These are phyloP conservation scores for Farysia itapuensis DNA, from an alignment of 1,284 basidiomycete species.

Conservation along the genomic window DNA sequence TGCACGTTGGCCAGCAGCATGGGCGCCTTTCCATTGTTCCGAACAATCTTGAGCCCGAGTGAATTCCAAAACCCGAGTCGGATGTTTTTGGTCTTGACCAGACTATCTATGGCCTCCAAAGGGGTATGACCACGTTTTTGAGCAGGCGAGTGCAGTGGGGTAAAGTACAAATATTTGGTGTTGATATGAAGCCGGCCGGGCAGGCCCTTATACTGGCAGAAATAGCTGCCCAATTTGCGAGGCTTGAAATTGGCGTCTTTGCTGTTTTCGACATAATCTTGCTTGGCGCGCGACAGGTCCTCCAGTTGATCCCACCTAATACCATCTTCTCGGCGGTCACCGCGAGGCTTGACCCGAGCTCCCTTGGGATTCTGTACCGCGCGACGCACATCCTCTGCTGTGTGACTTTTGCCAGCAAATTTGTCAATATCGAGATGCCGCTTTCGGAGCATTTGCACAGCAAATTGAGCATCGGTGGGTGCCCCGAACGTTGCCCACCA, in stretches of 20 bases:
- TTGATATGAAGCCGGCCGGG: conserved; percentile 56
- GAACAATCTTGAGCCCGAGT: conserved; percentile 48
- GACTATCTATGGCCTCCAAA: conserved; percentile 43
- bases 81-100: conserved; percentile 55
- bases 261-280: conserved; percentile 33
- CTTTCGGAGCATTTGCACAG: conserved; percentile 52
- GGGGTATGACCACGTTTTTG: conserved; percentile 44
- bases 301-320: conserved; percentile 32
- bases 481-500: conserved; percentile 58
- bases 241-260: conserved; percentile 36
- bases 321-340: conserved; percentile 30
- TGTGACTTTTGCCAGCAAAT: conserved; percentile 10
- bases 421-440: conserved; percentile 39
- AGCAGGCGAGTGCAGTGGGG: conserved; percentile 46
- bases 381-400: conserved; percentile 22
- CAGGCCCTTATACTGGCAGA: conserved; percentile 56
- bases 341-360: conserved; percentile 14
- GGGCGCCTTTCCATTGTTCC: conserved; percentile 42
- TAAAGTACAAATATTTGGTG: conserved; percentile 50
- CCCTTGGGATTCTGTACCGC: conserved; percentile 8
- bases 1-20: conserved; percentile 50
- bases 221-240: conserved; percentile 54
- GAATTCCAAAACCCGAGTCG: conserved; percentile 51
- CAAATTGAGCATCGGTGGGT: conserved; percentile 58
- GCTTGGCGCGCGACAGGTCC: conserved; percentile 21